These are phyloP conservation scores for Trichoderma asperellum DNA, from an alignment of 2,329 filamentous ascomycete species.

Conservation along the genomic window DNA sequence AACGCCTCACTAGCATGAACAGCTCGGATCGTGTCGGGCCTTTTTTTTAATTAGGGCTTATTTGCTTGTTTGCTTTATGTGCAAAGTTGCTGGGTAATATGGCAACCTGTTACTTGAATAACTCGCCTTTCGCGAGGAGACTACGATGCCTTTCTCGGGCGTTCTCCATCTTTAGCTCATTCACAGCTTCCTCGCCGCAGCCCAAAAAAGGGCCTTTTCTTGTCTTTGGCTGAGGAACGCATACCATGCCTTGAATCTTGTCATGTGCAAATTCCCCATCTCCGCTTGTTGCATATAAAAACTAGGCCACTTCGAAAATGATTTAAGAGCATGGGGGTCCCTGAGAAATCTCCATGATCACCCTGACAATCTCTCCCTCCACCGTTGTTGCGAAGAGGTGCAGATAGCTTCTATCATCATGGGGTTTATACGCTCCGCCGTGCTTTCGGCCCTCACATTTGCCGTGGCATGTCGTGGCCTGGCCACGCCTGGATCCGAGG, in stretches of 20 bases:
- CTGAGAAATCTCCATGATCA: background rate
- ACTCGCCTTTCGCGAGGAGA: background rate
- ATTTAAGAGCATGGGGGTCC: background rate
- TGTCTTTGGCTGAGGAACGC: background rate
- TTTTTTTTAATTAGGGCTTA: slow-evolving; percentile 14
- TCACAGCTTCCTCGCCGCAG: background rate
- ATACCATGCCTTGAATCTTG: too few relatives aligned
- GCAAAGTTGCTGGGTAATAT: background rate
- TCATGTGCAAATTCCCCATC: background rate
- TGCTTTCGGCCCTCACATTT: background rate
- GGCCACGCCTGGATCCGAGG: background rate
- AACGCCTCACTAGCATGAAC: slow-evolving; percentile 12
- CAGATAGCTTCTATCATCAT: slow-evolving; percentile 6
- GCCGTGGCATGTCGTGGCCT: slow-evolving; percentile 1
- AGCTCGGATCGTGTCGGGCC: slow-evolving; percentile 12
- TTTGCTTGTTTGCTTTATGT: background rate
- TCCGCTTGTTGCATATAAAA: background rate
- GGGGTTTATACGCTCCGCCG: slow-evolving; percentile 16
- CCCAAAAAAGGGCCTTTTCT: slow-evolving; percentile 16
- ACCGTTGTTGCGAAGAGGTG: background rate
- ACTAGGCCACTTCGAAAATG: background rate
- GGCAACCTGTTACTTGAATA: background rate
- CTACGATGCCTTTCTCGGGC: background rate
- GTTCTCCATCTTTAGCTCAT: background rate
- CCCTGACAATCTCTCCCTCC: background rate